Percentiles rank a stretch among this genome's conserved stretches.
phyloP scores from a whole-genome alignment of 2,329 filamentous ascomycete species.

The Capronia coronata region DNA sequence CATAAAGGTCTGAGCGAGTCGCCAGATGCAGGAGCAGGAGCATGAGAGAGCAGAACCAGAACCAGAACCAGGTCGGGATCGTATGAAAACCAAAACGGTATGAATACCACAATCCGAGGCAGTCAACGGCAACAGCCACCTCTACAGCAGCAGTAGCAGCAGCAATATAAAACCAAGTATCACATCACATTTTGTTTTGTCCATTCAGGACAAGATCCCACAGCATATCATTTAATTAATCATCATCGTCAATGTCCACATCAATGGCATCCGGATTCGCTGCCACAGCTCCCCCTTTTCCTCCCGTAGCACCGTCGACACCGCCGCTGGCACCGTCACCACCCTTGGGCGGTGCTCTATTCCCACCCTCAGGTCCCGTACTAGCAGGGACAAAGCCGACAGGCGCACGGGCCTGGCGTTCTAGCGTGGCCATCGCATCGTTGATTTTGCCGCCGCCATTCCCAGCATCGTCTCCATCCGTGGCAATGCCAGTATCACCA shows the following conservation, averaged over 20 bases:
- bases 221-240: neutral
- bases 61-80: no score
- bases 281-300: slow-evolving; percentile 36
- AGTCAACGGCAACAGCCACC: no score
- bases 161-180: no score
- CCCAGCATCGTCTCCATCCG: slow-evolving; percentile 41
- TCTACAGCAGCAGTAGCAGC: no score
- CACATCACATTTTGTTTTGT: no score
- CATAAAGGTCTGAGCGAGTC: no score
- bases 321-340: slow-evolving; percentile 33
- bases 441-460: slow-evolving; percentile 33
- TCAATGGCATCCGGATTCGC: slow-evolving; percentile 84
- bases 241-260: slow-evolving; percentile 52
- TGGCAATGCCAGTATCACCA: slow-evolving; percentile 42
- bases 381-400: slow-evolving; percentile 86
- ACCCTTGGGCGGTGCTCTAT: slow-evolving; percentile 38
- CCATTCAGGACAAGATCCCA: no score
- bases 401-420: slow-evolving; percentile 80
- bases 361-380: slow-evolving; percentile 61
- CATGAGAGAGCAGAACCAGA: no score
- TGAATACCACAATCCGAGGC: no score
- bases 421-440: slow-evolving; percentile 84
- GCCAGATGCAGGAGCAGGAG: no score
- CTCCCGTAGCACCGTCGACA: neutral
- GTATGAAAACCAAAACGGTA: no score